Evolutionary conservation across 768 basidiomycete genomes (phyloP).

Genomic region (Phlegmacium glaucopus): DNA sequence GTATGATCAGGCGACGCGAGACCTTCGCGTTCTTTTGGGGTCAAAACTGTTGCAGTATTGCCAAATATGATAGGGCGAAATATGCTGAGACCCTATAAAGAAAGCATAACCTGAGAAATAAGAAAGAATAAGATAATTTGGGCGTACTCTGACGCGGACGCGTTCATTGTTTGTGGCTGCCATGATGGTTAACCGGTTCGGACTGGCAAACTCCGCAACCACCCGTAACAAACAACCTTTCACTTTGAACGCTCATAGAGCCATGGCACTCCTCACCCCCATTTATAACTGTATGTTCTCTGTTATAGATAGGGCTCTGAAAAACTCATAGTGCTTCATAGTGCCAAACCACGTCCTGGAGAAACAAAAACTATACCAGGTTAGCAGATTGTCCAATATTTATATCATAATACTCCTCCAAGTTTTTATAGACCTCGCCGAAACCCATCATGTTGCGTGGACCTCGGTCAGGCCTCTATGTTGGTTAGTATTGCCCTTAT

Average conservation of each 20-base stretch:
- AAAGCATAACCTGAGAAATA: constrained; percentile 10
- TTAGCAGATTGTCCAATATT: constrained; percentile 21
- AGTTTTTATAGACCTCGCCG: constrained; percentile 35
- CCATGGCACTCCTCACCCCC: constrained; percentile 51
- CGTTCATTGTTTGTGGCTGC: constrained; percentile 58
- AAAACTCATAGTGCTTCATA: constrained; percentile 16
- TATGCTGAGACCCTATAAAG: constrained; percentile 74
- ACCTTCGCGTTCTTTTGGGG: constrained; percentile 62
- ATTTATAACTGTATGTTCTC: constrained; percentile 60
- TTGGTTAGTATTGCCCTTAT: constrained; percentile 40
- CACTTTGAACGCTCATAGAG: constrained; percentile 16
- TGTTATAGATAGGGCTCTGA: not conserved
- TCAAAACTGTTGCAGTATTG: constrained; percentile 82
- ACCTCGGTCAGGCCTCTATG: constrained; percentile 60
- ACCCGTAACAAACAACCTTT: constrained; percentile 24
- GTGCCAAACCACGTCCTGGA: constrained; percentile 60
- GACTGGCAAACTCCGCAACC: constrained; percentile 43
- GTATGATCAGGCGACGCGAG: constrained; percentile 72
- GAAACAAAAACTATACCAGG: constrained; percentile 68
- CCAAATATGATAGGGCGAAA: constrained; percentile 94
- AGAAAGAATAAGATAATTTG: constrained; percentile 7
- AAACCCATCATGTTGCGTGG: constrained; percentile 57
- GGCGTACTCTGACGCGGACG: constrained; percentile 72
- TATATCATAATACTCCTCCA: not conserved
- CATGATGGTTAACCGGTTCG: constrained; percentile 35